Conservation (phyloP, 176 grass and related monocot genomes). For the Carex pumila region DNA sequence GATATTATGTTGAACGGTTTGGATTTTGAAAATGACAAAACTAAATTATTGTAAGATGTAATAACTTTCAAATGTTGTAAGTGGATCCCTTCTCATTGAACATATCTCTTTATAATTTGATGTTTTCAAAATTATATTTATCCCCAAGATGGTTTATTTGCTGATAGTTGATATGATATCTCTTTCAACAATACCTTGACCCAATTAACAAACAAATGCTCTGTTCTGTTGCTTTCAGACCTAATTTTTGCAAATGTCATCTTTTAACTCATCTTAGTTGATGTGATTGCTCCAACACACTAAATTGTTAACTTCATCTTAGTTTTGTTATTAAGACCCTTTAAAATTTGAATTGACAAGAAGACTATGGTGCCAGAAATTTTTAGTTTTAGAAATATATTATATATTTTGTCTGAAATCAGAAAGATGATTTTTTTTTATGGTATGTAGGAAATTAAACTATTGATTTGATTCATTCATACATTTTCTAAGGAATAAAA, state of each 20-base stretch:
- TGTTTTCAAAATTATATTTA: neutral
- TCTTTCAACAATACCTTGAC: neutral
- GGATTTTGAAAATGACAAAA: too few species aligned
- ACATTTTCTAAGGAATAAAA: too few species aligned
- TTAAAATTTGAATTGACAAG: neutral
- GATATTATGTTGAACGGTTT: too few species aligned
- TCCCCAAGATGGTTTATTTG: neutral
- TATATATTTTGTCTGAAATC: too few species aligned
- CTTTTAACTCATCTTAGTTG: neutral
- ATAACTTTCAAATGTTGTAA: too few species aligned
- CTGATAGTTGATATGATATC: neutral
- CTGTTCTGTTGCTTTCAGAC: slow-evolving; percentile 6
- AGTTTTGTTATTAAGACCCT: neutral
- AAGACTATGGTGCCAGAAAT: neutral
- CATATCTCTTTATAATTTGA: neutral
- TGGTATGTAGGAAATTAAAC: too few species aligned
- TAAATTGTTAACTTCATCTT: neutral
- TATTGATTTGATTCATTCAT: too few species aligned
- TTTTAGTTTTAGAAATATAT: too few species aligned
- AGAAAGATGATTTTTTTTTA: too few species aligned
- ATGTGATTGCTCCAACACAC: neutral
- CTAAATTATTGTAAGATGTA: too few species aligned
- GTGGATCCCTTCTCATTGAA: neutral
- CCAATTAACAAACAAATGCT: neutral
- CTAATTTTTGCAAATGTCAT: slow-evolving; percentile 15